Evolutionary conservation across 2,329 filamentous ascomycete genomes (phyloP), one percentile per base, ranked within the genome.

Genomic region (Xylaria sp.): DNA sequence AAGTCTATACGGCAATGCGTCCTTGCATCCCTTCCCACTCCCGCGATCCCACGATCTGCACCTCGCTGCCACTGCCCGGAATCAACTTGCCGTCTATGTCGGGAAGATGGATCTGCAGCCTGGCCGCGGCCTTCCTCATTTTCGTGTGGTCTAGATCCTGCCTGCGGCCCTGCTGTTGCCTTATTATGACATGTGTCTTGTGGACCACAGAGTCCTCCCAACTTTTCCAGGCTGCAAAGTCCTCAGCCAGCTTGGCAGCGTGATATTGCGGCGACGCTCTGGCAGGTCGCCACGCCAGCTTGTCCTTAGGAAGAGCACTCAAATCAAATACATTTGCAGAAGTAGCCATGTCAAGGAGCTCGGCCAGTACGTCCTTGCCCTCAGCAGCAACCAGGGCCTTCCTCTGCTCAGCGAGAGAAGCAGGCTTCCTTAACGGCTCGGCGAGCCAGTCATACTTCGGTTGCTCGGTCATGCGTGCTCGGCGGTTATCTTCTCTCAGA

Each of bases 401-500:
- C 68, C 89, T 87, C 79, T 93, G 90, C 15, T 86, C 83, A 3
- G 83, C 80, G 15, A 92, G 82, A 49, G 88, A 81, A 9, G 75
- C 73, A 61, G 82, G 77, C 72, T 83, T 83, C 72, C 77, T 81
- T 33, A 93, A 83, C 17, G 90, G 90, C 78, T 89, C 86, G 3
- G 87, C 82, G 3, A 91, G 81, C 90, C 91, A 93, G 68, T 88
- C 86, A 75, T 87, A 80, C 65, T 80, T 81, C 48, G 83, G 79
- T 75, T 89, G 84, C 75, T 90, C 88, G 17, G 81, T 83, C 58
- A 88, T 79, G 20, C 90, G 85, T 0, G 89, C 87, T 3, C 89
- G 86, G 49, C 85, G 83, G 78, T 88, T 92, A 74, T 93, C 90
- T 72, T 91, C 87, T 31, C 90, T 85, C 36, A 93, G 83, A 78